These are phyloP conservation scores for Anthracocystis walkeri DNA, from an alignment of 1,284 basidiomycete genomes.

Conservation along the genomic window DNA sequence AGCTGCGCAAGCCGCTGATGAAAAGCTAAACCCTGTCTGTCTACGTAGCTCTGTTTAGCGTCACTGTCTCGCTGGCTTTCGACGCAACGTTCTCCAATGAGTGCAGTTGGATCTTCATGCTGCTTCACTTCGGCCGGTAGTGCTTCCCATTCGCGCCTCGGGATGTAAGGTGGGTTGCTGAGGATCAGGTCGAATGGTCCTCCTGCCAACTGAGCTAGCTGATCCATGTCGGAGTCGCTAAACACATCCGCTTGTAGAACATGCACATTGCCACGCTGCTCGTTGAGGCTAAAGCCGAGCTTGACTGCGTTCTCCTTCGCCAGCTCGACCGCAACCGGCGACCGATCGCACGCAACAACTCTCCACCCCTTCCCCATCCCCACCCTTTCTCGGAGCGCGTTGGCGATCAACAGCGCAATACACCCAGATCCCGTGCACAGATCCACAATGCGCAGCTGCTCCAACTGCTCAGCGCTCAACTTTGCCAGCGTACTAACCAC, in stretches of 20 bases:
- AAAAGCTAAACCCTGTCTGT: constrained; percentile 29
- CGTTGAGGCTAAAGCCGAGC: constrained; percentile 12
- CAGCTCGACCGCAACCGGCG: constrained; percentile 22
- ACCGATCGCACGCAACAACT: constrained; percentile 38
- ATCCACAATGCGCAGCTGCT: constrained; percentile 20
- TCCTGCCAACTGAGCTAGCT: constrained; percentile 8
- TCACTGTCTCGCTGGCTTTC: not conserved
- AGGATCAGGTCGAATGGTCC: constrained; percentile 38
- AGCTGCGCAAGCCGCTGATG: constrained; percentile 30
- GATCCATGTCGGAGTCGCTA: constrained; percentile 21
- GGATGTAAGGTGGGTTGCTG: constrained; percentile 50
- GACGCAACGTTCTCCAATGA: constrained; percentile 45
- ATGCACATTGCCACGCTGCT: constrained; percentile 4
- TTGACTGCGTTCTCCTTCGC: constrained; percentile 37
- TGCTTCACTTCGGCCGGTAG: constrained; percentile 20
- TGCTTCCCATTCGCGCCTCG: constrained; percentile 29
- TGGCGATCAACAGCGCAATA: constrained; percentile 35
- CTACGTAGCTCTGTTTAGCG: constrained; percentile 9
- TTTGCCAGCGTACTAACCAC: constrained; percentile 5
- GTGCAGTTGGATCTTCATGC: constrained; percentile 42
- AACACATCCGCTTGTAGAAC: constrained; percentile 40
- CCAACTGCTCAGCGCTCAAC: not conserved
- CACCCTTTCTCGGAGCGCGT: constrained; percentile 22
- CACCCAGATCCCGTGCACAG: constrained; percentile 44
- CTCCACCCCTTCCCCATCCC: constrained; percentile 12